These are phyloP conservation scores for Calonectria multiphialidica DNA, from an alignment of 2,329 filamentous ascomycete genomes.

Conservation along the genomic window DNA sequence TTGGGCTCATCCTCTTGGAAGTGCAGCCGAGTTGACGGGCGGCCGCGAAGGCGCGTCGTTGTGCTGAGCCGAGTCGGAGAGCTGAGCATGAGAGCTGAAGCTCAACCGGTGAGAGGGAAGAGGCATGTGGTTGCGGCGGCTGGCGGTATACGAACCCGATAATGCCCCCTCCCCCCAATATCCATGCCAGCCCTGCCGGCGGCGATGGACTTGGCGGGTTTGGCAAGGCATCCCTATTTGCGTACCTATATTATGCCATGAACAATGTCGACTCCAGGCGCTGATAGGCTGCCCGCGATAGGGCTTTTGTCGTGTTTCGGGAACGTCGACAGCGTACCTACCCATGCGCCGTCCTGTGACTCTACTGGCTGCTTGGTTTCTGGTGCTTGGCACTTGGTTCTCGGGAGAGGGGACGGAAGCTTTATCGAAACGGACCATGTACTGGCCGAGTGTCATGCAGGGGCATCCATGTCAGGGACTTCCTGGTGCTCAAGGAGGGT, in stretches of 20 bases:
- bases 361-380: slow-evolving; percentile 1
- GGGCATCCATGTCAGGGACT: slow-evolving; percentile 23
- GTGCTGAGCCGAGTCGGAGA: slow-evolving; percentile 3
- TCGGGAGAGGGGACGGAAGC: slow-evolving; percentile 8
- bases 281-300: slow-evolving; percentile 9
- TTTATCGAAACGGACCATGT: slow-evolving; percentile 22
- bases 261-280: not conserved
- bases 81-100: not conserved
- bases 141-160: slow-evolving; percentile 12
- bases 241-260: not conserved
- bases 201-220: not conserved
- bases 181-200: slow-evolving; percentile 2
- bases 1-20: slow-evolving; percentile 6
- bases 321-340: slow-evolving; percentile 1
- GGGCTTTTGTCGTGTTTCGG: slow-evolving; percentile 16
- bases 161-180: not conserved
- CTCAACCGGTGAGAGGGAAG: not conserved
- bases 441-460: slow-evolving; percentile 20
- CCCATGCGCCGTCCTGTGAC: not conserved
- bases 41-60: slow-evolving; percentile 7
- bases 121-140: slow-evolving; percentile 11
- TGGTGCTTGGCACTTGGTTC: not conserved
- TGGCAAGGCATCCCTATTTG: not conserved
- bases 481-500: not conserved
- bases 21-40: not conserved